Conservation (phyloP, 805 yeast genomes). For the Clavispora phyllophila region DNA sequence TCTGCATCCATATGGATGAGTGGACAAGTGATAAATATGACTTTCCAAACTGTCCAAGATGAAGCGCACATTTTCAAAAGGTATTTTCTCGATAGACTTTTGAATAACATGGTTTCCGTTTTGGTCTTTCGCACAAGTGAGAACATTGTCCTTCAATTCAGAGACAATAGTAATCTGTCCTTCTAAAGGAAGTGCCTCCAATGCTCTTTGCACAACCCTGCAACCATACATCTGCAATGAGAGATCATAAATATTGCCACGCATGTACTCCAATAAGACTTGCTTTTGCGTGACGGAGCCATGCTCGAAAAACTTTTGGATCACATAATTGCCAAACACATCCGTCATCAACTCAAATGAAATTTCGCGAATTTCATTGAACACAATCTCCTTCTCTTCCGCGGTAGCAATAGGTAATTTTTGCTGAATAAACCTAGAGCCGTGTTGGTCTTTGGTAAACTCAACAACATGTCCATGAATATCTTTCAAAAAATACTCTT, state of each 20-base stretch:
- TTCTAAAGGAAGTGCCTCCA: slow-evolving; percentile 61
- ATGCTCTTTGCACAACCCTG: slow-evolving; percentile 91
- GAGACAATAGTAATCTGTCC: slow-evolving; percentile 64
- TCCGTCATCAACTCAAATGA: slow-evolving; percentile 84
- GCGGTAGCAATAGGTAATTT: slow-evolving; percentile 60
- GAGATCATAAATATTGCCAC: slow-evolving; percentile 65
- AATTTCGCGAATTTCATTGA: slow-evolving; percentile 74
- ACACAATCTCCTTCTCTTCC: slow-evolving; percentile 72
- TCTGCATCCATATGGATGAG: slow-evolving; percentile 97
- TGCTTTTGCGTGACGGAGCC: slow-evolving; percentile 69
- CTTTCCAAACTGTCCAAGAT: slow-evolving; percentile 65
- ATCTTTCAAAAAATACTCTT: slow-evolving; percentile 60
- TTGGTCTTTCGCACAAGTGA: slow-evolving; percentile 68
- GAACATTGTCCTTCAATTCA: slow-evolving; percentile 69
- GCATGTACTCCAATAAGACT: slow-evolving; percentile 64
- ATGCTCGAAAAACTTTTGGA: slow-evolving; percentile 86
- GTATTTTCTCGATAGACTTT: slow-evolving; percentile 84
- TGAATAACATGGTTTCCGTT: slow-evolving; percentile 98
- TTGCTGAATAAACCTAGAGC: slow-evolving; percentile 94
- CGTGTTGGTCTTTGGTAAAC: slow-evolving; percentile 94
- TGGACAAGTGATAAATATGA: slow-evolving; percentile 77
- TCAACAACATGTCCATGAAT: slow-evolving; percentile 85
- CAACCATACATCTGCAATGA: slow-evolving; percentile 97
- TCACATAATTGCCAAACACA: slow-evolving; percentile 96
- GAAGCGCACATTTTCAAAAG: slow-evolving; percentile 64